phyloP scores from a whole-genome alignment of 495 filamentous ascomycete species.

The Penicillium canescens region DNA sequence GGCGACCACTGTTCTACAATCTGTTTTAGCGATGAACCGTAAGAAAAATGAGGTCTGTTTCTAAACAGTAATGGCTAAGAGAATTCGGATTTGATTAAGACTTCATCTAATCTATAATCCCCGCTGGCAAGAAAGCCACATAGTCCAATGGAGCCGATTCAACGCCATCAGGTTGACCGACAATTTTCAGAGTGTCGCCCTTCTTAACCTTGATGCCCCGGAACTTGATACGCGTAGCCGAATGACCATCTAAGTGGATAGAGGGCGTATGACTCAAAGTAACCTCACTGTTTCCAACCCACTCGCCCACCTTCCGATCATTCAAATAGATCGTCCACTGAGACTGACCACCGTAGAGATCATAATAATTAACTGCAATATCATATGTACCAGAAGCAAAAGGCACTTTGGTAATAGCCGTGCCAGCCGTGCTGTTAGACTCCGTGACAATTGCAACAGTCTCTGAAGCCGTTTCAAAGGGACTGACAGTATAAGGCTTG shows the following conservation, averaged over 20 bases:
- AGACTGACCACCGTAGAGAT: conserved; percentile 55
- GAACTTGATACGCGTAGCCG: conserved; percentile 63
- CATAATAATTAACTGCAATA: conserved; percentile 66
- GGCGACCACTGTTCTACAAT: too few species aligned
- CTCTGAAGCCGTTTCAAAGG: conserved; percentile 57
- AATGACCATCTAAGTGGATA: conserved; percentile 61
- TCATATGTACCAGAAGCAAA: conserved; percentile 58
- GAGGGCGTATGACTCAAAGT: conserved; percentile 56
- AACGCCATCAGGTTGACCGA: conserved; percentile 56
- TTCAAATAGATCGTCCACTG: conserved; percentile 56
- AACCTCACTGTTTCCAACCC: conserved; percentile 59
- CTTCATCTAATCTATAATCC: conserved; percentile 54
- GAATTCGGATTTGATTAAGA: too few species aligned
- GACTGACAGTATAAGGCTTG: conserved; percentile 45
- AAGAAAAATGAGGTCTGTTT: too few species aligned
- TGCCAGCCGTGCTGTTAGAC: conserved; percentile 50
- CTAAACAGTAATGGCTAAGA: background rate
- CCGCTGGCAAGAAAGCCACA: conserved; percentile 58
- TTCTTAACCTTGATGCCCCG: conserved; percentile 46
- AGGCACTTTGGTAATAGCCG: conserved; percentile 44
- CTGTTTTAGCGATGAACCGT: too few species aligned
- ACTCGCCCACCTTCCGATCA: conserved; percentile 49
- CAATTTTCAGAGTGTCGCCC: conserved; percentile 60
- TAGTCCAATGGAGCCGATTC: conserved; percentile 70
- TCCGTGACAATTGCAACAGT: conserved; percentile 47